phyloP scores from a whole-genome alignment of 2,329 filamentous ascomycete genomes.

The Drechslerella stenobrocha region DNA sequence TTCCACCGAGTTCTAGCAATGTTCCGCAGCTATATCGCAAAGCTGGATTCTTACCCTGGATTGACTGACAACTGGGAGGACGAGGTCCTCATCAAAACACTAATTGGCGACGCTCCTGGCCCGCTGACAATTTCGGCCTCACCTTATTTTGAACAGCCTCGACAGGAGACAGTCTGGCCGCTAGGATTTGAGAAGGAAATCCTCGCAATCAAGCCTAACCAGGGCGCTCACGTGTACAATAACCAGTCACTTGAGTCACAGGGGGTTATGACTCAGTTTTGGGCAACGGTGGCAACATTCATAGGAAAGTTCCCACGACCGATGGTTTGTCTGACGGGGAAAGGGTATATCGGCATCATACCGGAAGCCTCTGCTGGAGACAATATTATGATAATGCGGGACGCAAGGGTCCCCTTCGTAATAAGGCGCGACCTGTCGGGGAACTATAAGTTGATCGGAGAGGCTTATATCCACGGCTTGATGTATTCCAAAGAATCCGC shows the following conservation, averaged over 20 bases:
- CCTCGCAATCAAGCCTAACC: constrained; percentile 1
- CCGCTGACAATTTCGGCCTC: background rate
- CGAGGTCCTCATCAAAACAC: background rate
- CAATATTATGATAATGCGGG: constrained; percentile 3
- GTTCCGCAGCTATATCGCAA: background rate
- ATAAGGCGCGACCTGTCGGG: background rate
- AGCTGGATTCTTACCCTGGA: background rate
- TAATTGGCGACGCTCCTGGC: background rate
- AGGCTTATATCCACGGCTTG: background rate
- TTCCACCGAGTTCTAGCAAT: background rate
- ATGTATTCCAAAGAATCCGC: constrained; percentile 2
- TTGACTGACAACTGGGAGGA: background rate
- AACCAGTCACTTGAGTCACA: background rate
- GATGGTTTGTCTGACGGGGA: background rate
- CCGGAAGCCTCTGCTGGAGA: background rate
- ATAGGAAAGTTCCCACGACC: background rate
- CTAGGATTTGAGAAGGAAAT: background rate
- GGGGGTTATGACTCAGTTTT: background rate
- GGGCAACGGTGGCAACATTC: background rate
- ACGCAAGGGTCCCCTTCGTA: background rate
- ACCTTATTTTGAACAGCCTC: background rate
- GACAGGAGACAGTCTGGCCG: background rate
- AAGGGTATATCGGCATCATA: background rate
- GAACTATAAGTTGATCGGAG: background rate
- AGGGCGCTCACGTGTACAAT: background rate